Evolutionary conservation across 2,329 filamentous ascomycete species (phyloP), one percentile per base, ranked within the genome.

Genomic region (Ophiostoma tasmaniense): DNA sequence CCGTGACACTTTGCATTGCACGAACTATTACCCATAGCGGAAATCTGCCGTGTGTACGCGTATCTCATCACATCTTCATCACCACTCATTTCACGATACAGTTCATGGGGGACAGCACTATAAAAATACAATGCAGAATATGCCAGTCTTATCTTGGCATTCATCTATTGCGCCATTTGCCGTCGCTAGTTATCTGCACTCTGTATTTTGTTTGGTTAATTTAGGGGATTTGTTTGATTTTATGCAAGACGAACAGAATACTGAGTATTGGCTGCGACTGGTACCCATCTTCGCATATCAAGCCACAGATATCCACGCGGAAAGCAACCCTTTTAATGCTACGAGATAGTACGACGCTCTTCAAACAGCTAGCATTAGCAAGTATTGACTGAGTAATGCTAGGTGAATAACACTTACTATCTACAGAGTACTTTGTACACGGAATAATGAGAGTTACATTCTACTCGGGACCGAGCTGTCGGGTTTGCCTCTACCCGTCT

Each of bases 391-490:
- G 6, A 17, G 7, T 20, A n/a, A n/a, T n/a, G n/a, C n/a, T n/a
- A n/a, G 42, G 7, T 14, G 17, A 6, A 1, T n/a, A 20, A 20
- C 0, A 33, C 33, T 33, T 39, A 37, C 35, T 37, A 37, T 37
- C 7, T 3, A 37, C 39, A 17, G 42, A 45, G 17, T 42, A 42
- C 30, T 39, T 11, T 11, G 37, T 39, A 45, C 17, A 42, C 20
- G 17, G 50, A 25, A 11, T 25, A 55, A 55, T 11, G 45, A 30
- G 64, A 45, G 35, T 65, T 30, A 11, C 64, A 65, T 65, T 20
- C 10, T 52, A 25, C 42, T 71, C 66, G 68, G 66, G 61, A 66
- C 68, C 68, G 64, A 69, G 50, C 66, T 67, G 69, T 68, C 69
- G 69, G 69, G 55, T 66, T 64, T 55, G 1, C 37, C 61, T 45